Base-by-base conservation (phyloP, 257 asterid species). In the Gentiana macrophylla region DNA sequence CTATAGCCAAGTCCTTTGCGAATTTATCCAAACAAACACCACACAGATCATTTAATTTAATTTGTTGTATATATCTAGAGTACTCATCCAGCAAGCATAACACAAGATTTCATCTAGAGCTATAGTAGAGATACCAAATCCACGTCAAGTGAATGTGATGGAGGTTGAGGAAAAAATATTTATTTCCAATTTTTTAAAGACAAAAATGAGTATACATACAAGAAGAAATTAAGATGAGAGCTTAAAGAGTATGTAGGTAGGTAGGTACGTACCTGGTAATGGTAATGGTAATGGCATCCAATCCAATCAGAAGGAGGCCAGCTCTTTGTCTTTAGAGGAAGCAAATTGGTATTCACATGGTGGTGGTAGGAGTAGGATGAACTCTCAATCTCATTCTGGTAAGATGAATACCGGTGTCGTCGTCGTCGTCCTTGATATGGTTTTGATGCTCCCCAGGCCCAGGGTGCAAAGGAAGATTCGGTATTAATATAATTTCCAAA, bases 381-480 rank as follows among this genome's bases (percentile, higher is more conserved):
- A 46, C 8, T 13, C 24, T 24, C 24, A 24, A 24, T 24, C 61
- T 55, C 48, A 51, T 51, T 11, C 35, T 37, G 65, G 62, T 49
- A 54, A 41, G 65, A 54, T 61, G 32, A 9, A 41, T 37, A 47
- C 7, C 38, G 32, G 61, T 32, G 41, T 7, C 38, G 43, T 60
- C 57, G 38, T 77, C 74, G 62, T 8, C 70, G 58, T 55, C 63
- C 64, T 37, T 35, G 63, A 62, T 55, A 57, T 6, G 45, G 60
- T 58, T 43, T 57, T 65, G 72, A 50, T 38, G 67, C 59, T 47
- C 71, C 67, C 33, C 64, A 12, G 49, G 55, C 67, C 47, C 24
- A 24, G 24, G 24, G 24, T 24, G 24, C 24, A 24, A 43, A 48
- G 63, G 52, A 52, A 50, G 66, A 62, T 24, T 50, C 74, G 56